phyloP scores from a whole-genome alignment of 116 monocot genomes.

The Dioscorea cayenensis region DNA sequence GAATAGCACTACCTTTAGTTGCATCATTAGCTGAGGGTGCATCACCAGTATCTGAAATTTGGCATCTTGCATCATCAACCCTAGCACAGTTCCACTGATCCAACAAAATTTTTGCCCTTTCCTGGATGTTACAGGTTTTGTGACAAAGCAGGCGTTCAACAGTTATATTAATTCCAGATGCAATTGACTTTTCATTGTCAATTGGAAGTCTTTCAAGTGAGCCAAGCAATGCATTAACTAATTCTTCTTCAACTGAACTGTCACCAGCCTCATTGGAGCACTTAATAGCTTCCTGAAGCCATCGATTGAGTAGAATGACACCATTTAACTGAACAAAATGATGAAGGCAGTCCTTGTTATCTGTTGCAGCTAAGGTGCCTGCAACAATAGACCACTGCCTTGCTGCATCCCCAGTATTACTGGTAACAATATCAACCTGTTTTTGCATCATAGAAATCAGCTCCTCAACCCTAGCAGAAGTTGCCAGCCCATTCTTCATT shows the following conservation, averaged over 20 bases:
- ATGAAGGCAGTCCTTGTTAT: conserved; percentile 46
- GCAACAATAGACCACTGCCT: conserved; percentile 58
- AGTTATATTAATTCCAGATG: conserved; percentile 36
- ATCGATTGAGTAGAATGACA: conserved; percentile 41
- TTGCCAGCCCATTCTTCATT: conserved; percentile 80
- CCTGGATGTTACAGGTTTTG: conserved; percentile 20
- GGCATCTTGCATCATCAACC: neutral
- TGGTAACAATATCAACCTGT: conserved; percentile 19
- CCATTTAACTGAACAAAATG: conserved; percentile 77
- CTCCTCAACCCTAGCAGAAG: conserved; percentile 59
- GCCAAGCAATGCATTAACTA: conserved; percentile 34
- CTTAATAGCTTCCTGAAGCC: conserved; percentile 50
- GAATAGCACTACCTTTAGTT: neutral
- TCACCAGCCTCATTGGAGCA: conserved; percentile 14
- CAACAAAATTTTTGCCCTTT: conserved; percentile 34
- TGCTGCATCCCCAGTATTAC: conserved; percentile 30
- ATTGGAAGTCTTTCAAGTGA: conserved; percentile 53
- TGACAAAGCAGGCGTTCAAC: conserved; percentile 31
- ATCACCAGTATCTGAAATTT: conserved; percentile 12
- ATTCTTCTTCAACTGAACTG: conserved; percentile 36
- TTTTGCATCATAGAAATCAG: conserved; percentile 47
- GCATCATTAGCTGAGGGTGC: conserved; percentile 6
- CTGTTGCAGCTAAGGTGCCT: conserved; percentile 45
- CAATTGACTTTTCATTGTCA: conserved; percentile 18
- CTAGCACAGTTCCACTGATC: conserved; percentile 7